phyloP scores from a whole-genome alignment of 805 yeast species.

The Candida railenensis region DNA sequence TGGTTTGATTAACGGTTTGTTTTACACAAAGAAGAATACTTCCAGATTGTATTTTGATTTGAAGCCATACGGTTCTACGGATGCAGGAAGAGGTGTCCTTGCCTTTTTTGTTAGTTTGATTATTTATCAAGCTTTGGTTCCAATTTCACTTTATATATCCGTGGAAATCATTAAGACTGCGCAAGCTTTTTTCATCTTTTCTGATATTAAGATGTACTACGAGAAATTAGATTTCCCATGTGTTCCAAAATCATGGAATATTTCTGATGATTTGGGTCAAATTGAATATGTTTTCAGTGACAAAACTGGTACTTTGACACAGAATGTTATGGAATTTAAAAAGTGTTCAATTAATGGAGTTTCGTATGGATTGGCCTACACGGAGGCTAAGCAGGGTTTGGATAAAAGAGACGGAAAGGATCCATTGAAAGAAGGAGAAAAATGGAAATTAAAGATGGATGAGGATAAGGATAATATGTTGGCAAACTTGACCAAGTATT shows the following conservation, averaged over 20 bases:
- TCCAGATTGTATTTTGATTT: slow-evolving; percentile 61
- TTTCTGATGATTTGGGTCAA: slow-evolving; percentile 82
- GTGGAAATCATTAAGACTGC: slow-evolving; percentile 76
- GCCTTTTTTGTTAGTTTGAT: slow-evolving; percentile 72
- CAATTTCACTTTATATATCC: slow-evolving; percentile 75
- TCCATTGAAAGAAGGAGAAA: slow-evolving; percentile 46
- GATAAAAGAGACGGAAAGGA: slow-evolving; percentile 66
- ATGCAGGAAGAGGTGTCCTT: slow-evolving; percentile 66
- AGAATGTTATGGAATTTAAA: slow-evolving; percentile 79
- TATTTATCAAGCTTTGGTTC: slow-evolving; percentile 74
- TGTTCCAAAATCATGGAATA: slow-evolving; percentile 79
- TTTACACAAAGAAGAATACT: slow-evolving; percentile 41
- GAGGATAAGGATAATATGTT: slow-evolving; percentile 50
- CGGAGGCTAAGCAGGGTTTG: slow-evolving; percentile 74
- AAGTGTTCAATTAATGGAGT: slow-evolving; percentile 70
- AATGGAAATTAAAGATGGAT: slow-evolving; percentile 40
- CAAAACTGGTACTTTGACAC: slow-evolving; percentile 82
- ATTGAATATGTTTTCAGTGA: slow-evolving; percentile 80
- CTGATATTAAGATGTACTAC: slow-evolving; percentile 70
- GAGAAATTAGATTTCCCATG: slow-evolving; percentile 70
- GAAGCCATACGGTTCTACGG: slow-evolving; percentile 54
- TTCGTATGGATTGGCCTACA: slow-evolving; percentile 71
- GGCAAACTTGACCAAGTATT: slow-evolving; percentile 29
- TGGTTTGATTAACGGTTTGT: slow-evolving; percentile 69
- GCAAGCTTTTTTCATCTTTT: slow-evolving; percentile 73